phyloP scores from a whole-genome alignment of 208 protist species.

The Naegleria fowleri region DNA sequence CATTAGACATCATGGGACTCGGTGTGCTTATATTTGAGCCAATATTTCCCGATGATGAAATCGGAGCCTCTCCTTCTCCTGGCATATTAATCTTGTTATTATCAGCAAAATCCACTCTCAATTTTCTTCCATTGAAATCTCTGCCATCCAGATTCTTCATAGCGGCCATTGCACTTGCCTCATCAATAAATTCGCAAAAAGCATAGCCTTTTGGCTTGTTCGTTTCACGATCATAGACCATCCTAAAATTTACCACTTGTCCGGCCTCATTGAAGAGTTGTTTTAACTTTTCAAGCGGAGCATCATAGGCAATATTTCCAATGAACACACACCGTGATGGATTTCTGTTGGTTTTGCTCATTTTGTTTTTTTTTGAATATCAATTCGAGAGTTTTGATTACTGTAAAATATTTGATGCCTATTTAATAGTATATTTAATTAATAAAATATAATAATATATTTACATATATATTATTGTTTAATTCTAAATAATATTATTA shows the following conservation, averaged over 20 bases:
- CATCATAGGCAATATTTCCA: constrained; percentile 25
- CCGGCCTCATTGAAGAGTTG: background rate
- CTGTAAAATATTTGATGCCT: no score
- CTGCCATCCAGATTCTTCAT: background rate
- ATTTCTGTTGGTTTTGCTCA: background rate
- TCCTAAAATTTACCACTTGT: constrained; percentile 9
- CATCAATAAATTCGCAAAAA: constrained; percentile 23
- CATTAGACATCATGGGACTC: no score
- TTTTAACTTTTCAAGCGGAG: background rate
- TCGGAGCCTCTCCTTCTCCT: background rate
- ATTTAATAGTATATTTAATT: no score
- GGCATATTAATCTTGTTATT: constrained; percentile 27
- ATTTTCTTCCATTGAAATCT: background rate
- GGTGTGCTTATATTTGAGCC: no score
- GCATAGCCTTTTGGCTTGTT: background rate
- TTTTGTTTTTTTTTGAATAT: background rate
- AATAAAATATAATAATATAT: no score
- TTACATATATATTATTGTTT: no score
- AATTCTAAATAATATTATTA: no score
- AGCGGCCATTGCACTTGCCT: background rate
- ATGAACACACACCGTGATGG: background rate
- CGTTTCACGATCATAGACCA: constrained; percentile 3
- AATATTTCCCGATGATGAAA: no score
- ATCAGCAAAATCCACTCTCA: constrained; percentile 16
- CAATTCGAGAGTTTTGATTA: no score